phyloP scores from a whole-genome alignment of 768 basidiomycete species.

The Polyporus arcularius region DNA sequence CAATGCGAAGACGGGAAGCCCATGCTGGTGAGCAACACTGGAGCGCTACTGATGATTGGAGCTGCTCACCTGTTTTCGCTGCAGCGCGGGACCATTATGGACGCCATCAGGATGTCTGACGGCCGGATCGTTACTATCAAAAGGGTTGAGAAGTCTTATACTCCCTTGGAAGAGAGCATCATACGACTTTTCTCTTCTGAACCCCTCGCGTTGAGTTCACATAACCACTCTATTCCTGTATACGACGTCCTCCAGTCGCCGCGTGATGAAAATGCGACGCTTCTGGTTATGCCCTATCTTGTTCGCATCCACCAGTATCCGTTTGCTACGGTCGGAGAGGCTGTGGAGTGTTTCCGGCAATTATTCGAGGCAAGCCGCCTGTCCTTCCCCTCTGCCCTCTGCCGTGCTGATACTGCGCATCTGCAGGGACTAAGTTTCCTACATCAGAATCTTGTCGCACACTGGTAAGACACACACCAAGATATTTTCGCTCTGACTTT shows the following conservation, averaged over 20 bases:
- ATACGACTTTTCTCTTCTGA: constrained; percentile 7
- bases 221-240: constrained; percentile 28
- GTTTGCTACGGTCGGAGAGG: constrained; percentile 38
- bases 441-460: constrained; percentile 36
- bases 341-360: constrained; percentile 34
- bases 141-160: constrained; percentile 3
- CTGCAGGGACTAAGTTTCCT: constrained; percentile 39
- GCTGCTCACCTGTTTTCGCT: background rate
- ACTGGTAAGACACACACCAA: constrained; percentile 33
- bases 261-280: constrained; percentile 6
- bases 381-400: background rate
- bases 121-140: constrained; percentile 19
- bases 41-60: no score
- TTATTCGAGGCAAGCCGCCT: constrained; percentile 33
- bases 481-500: background rate
- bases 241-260: constrained; percentile 23
- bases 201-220: constrained; percentile 9
- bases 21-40: no score
- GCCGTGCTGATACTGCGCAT: no score
- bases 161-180: constrained; percentile 23
- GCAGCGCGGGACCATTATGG: constrained; percentile 8
- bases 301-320: constrained; percentile 28
- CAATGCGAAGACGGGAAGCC: background rate
- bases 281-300: constrained; percentile 35
- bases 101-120: constrained; percentile 24